A percentile compares a stretch with the other conserved stretches of the same genome.
These are phyloP conservation scores for Mucor lusitanicus DNA, from an alignment of 371 early-diverging fungal genomes.

Conservation along the genomic window DNA sequence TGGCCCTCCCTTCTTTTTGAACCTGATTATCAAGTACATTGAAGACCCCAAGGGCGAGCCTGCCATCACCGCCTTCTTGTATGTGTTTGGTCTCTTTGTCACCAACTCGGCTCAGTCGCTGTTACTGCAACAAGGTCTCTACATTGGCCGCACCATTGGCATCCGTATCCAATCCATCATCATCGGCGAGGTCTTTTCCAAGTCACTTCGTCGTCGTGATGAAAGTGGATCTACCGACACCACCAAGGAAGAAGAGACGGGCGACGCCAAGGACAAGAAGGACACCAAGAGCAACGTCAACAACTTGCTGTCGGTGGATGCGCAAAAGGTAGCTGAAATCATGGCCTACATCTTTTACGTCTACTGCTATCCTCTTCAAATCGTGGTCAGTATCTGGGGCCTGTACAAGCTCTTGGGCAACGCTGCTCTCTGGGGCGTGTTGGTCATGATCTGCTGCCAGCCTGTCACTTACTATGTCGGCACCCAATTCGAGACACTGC, in stretches of 20 bases:
- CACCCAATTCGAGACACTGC: constrained; percentile 48
- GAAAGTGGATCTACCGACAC: constrained; percentile 25
- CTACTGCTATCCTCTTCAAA: constrained; percentile 63
- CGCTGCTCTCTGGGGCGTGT: constrained; percentile 67
- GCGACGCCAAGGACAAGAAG: neutral
- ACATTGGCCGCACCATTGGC: constrained; percentile 58
- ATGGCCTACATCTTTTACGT: constrained; percentile 58
- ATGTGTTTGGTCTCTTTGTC: constrained; percentile 64
- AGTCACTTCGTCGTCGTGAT: constrained; percentile 59
- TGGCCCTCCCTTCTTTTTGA: constrained; percentile 60
- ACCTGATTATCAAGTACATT: constrained; percentile 58
- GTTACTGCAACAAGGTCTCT: constrained; percentile 53
- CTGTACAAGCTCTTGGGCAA: constrained; percentile 66
- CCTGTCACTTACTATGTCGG: constrained; percentile 62
- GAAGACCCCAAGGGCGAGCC: constrained; percentile 42
- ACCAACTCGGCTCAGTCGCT: constrained; percentile 49
- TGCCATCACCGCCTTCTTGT: constrained; percentile 53
- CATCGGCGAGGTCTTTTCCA: constrained; percentile 61
- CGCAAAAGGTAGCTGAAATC: constrained; percentile 57
- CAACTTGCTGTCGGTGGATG: constrained; percentile 60
- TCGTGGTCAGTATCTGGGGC: constrained; percentile 60
- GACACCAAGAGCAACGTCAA: constrained; percentile 44
- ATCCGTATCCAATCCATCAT: constrained; percentile 62
- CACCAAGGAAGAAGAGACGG: neutral
- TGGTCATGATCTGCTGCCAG: constrained; percentile 59